Percentiles rank a stretch among this genome's conserved stretches.
phyloP scores from a whole-genome alignment of 345 rosid species.

The Brassica rapa region DNA sequence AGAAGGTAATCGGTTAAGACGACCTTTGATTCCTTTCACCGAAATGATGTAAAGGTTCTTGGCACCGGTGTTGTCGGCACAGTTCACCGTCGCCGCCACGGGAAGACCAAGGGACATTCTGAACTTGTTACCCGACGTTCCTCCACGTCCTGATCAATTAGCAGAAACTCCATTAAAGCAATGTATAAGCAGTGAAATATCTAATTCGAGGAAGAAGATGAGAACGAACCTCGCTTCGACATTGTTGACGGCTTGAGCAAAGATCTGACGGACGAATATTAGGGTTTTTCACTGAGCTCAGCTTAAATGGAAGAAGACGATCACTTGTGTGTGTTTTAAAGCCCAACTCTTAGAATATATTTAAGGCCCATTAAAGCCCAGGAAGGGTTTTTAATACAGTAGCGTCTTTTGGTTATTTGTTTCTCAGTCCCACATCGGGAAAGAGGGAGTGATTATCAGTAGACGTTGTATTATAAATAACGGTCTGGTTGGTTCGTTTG shows the following conservation, averaged over 20 bases:
- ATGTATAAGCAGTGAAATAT: not conserved
- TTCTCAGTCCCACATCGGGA: slow-evolving; percentile 28
- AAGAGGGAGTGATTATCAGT: accelerated
- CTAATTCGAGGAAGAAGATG: not conserved
- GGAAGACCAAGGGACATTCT: slow-evolving; percentile 98
- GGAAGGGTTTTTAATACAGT: not conserved
- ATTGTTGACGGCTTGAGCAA: slow-evolving; percentile 52
- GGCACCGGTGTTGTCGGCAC: slow-evolving; percentile 96
- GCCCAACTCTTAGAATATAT: not conserved
- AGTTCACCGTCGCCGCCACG: slow-evolving; percentile 96
- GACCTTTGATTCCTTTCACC: slow-evolving; percentile 92
- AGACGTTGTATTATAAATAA: not conserved
- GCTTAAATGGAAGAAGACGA: not conserved
- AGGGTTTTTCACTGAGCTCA: not conserved
- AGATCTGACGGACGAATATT: too few species aligned
- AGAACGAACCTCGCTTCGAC: slow-evolving; percentile 84
- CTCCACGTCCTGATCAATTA: slow-evolving; percentile 68
- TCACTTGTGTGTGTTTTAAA: not conserved
- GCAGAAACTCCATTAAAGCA: not conserved
- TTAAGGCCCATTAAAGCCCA: slow-evolving; percentile 19
- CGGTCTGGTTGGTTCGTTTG: accelerated
- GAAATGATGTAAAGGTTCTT: slow-evolving; percentile 94
- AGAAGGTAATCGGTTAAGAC: slow-evolving; percentile 82
- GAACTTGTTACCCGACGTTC: slow-evolving; percentile 91
- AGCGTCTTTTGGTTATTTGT: not conserved